Evolutionary conservation across 2,329 filamentous ascomycete species (phyloP).

Genomic region (Phoma sp.): DNA sequence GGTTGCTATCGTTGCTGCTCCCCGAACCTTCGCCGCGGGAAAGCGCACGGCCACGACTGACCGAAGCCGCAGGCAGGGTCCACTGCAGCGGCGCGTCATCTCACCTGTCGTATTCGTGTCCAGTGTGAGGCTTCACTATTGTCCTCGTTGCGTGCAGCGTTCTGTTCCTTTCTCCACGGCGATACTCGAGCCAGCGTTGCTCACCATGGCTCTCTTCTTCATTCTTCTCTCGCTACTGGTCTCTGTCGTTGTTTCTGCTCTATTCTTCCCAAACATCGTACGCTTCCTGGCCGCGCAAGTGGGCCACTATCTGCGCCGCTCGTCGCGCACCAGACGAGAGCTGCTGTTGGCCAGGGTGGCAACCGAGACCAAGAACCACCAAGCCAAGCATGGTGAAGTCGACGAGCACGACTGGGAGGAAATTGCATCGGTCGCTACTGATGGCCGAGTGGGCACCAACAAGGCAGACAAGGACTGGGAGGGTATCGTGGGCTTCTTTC

Average conservation of each 20-base stretch:
- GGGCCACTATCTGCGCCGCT: conserved; percentile 40
- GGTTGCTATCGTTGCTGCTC: conserved; percentile 1
- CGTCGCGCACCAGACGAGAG: conserved; percentile 41
- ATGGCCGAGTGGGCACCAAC: conserved; percentile 32
- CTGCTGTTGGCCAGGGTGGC: conserved; percentile 43
- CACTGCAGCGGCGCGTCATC: conserved; percentile 36
- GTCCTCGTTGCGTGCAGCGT: conserved; percentile 18
- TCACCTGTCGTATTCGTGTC: conserved; percentile 30
- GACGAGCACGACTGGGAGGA: conserved; percentile 69
- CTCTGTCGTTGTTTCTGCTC: conserved; percentile 24
- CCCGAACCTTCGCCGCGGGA: conserved; percentile 22
- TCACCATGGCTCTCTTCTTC: conserved; percentile 35
- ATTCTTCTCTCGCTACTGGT: conserved; percentile 39
- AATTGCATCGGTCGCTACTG: conserved; percentile 5
- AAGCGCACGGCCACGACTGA: conserved; percentile 13
- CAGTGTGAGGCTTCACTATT: conserved; percentile 13
- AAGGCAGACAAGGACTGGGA: conserved; percentile 69
- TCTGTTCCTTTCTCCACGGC: conserved; percentile 10
- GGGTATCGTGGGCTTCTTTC: conserved; percentile 93
- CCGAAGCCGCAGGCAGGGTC: conserved; percentile 20
- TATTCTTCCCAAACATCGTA: conserved; percentile 38
- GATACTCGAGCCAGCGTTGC: conserved; percentile 21
- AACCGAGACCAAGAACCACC: conserved; percentile 36
- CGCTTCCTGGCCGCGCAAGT: conserved; percentile 35
- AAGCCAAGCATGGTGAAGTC: conserved; percentile 24